Evolutionary conservation across 2,329 filamentous ascomycete species (phyloP).

Genomic region (Iodosphaeria phyllophila): DNA sequence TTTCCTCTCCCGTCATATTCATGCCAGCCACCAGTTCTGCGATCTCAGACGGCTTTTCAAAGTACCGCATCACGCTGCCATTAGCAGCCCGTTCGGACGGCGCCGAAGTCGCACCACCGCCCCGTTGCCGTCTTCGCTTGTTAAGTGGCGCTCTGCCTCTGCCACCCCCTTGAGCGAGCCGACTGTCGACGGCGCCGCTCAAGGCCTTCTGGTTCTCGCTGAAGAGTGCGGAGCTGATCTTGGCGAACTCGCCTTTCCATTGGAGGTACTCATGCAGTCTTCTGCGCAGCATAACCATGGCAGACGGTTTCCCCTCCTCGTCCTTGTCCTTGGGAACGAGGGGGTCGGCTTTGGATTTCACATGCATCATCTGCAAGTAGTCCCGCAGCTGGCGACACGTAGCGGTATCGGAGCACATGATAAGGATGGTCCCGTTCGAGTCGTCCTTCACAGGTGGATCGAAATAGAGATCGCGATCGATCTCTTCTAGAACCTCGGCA

Average conservation of each 20-base stretch:
- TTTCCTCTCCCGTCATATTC: conserved; percentile 60
- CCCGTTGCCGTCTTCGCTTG: conserved; percentile 64
- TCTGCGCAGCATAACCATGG: conserved; percentile 74
- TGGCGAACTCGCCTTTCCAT: conserved; percentile 82
- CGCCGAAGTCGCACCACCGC: conserved; percentile 41
- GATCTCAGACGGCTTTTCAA: conserved; percentile 70
- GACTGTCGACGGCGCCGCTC: conserved; percentile 43
- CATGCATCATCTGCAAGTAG: conserved; percentile 79
- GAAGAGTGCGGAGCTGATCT: conserved; percentile 64
- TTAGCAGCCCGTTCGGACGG: conserved; percentile 46
- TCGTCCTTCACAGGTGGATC: conserved; percentile 61
- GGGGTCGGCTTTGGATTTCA: conserved; percentile 31
- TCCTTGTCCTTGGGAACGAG: conserved; percentile 19
- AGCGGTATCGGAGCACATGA: conserved; percentile 84
- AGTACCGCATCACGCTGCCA: conserved; percentile 56
- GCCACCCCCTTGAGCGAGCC: conserved; percentile 24
- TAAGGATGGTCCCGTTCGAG: conserved; percentile 78
- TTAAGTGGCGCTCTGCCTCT: conserved; percentile 56
- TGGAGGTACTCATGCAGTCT: conserved; percentile 71
- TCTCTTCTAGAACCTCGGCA: conserved; percentile 82
- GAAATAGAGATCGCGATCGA: conserved; percentile 77
- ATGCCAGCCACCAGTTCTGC: conserved; percentile 69
- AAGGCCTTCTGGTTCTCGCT: conserved; percentile 63
- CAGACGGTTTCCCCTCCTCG: conserved; percentile 46
- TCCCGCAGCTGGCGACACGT: conserved; percentile 81